Percentiles rank a stretch among this genome's conserved stretches.
phyloP scores from a whole-genome alignment of 2,329 filamentous ascomycete genomes.

The Fusarium sp. region DNA sequence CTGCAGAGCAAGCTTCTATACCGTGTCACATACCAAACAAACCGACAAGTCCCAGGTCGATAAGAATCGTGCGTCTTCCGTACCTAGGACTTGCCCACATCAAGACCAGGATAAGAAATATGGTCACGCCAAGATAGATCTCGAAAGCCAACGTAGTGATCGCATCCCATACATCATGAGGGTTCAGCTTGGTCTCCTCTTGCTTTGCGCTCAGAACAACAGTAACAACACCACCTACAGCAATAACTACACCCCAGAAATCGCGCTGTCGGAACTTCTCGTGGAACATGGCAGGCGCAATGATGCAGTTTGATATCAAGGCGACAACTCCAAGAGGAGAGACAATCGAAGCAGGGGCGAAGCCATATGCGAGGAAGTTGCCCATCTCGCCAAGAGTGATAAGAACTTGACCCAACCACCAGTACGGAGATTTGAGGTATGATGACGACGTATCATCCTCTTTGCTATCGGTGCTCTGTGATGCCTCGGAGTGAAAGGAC shows the following conservation, averaged over 20 bases:
- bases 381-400: conserved; percentile 94
- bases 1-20: background rate
- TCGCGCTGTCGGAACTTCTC: conserved; percentile 88
- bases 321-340: conserved; percentile 97
- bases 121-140: conserved; percentile 84
- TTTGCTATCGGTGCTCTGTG: conserved; percentile 36
- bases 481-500: conserved; percentile 56
- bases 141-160: conserved; percentile 92
- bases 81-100: conserved; percentile 86
- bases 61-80: conserved; percentile 85
- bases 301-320: conserved; percentile 94
- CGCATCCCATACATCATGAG: conserved; percentile 87
- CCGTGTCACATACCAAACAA: conserved; percentile 76
- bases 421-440: conserved; percentile 91
- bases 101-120: conserved; percentile 75
- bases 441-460: conserved; percentile 63
- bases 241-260: conserved; percentile 86
- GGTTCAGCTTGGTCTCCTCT: conserved; percentile 89
- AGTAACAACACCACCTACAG: conserved; percentile 86
- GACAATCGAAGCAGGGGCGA: conserved; percentile 96
- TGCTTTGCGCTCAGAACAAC: conserved; percentile 92
- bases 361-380: conserved; percentile 97
- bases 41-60: conserved; percentile 92
- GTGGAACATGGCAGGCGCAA: conserved; percentile 92
- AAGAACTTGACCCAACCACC: conserved; percentile 93